Conservation (phyloP, 257 asterid genomes). For the Eucommia ulmoides region DNA sequence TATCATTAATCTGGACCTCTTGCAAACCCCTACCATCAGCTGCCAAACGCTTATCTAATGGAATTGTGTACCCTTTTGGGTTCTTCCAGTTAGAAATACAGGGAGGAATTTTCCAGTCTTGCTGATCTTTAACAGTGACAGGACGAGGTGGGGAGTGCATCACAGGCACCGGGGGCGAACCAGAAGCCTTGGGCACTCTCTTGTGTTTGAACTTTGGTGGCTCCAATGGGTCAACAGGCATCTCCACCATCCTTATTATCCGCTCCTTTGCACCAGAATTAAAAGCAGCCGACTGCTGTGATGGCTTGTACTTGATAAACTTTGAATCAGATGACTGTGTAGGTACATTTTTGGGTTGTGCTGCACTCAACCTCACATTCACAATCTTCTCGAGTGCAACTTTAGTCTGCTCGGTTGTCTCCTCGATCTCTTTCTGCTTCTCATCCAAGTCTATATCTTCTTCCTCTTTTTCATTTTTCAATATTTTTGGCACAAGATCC, state of each 20-base stretch:
- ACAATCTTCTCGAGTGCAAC: slow-evolving; percentile 94
- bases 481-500: slow-evolving; percentile 69
- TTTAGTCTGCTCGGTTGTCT: slow-evolving; percentile 65
- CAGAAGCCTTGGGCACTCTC: slow-evolving; percentile 86
- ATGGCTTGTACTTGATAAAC: slow-evolving; percentile 90
- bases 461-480: slow-evolving; percentile 38
- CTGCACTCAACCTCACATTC: slow-evolving; percentile 82
- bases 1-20: slow-evolving; percentile 88
- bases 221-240: slow-evolving; percentile 85
- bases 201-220: slow-evolving; percentile 94
- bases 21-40: slow-evolving; percentile 96
- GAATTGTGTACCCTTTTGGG: slow-evolving; percentile 88
- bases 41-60: slow-evolving; percentile 89
- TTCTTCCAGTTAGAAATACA: slow-evolving; percentile 96
- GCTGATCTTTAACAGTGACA: slow-evolving; percentile 87
- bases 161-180: slow-evolving; percentile 95
- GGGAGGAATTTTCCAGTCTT: slow-evolving; percentile 93
- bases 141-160: slow-evolving; percentile 97
- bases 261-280: slow-evolving; percentile 95
- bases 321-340: slow-evolving; percentile 61
- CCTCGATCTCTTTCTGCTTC: slow-evolving; percentile 69
- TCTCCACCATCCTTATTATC: slow-evolving; percentile 86
- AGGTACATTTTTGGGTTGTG: slow-evolving; percentile 87
- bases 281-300: slow-evolving; percentile 86
- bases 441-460: slow-evolving; percentile 74